These are phyloP conservation scores for Eimeria maxima DNA, from an alignment of 169 alveolate genomes.

Conservation along the genomic window DNA sequence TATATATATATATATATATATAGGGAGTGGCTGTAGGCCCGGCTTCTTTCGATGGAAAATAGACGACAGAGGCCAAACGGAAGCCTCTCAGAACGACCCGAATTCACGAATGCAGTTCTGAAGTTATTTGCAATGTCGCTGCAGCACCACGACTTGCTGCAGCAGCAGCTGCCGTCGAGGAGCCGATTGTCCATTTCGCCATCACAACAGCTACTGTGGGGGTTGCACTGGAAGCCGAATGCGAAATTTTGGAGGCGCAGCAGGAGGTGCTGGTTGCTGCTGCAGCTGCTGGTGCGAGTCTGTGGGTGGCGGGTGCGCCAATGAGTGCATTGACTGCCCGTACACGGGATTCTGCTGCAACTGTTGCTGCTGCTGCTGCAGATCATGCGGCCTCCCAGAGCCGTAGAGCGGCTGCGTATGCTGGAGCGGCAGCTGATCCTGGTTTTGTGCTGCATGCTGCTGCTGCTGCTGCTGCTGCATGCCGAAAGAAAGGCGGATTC, in stretches of 20 bases:
- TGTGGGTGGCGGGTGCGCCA: background rate
- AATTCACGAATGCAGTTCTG: no score
- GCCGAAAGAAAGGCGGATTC: conserved; percentile 9
- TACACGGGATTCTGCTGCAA: background rate
- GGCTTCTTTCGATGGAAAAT: no score
- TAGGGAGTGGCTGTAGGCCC: no score
- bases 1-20: no score
- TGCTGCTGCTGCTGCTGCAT: conserved; percentile 15
- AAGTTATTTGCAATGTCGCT: no score
- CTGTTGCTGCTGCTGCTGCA: no score
- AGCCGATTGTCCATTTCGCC: background rate
- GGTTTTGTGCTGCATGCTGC: conserved; percentile 3
- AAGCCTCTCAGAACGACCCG: no score
- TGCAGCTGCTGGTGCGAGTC: background rate
- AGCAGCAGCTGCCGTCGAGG: background rate
- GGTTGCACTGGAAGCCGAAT: conserved; percentile 38
- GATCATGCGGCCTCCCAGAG: background rate
- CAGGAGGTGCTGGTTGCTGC: background rate
- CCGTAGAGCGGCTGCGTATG: conserved; percentile 20
- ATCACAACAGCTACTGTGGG: background rate
- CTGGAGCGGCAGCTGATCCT: conserved; percentile 18
- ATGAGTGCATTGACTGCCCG: conserved; percentile 7
- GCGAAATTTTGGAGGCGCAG: conserved; percentile 29
- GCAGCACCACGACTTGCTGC: background rate
- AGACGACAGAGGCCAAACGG: no score